Evolutionary conservation across 192 early-diverging fungal genomes (phyloP), one percentile per base, ranked within the genome.

Genomic region (Obelidium mucronatum): DNA sequence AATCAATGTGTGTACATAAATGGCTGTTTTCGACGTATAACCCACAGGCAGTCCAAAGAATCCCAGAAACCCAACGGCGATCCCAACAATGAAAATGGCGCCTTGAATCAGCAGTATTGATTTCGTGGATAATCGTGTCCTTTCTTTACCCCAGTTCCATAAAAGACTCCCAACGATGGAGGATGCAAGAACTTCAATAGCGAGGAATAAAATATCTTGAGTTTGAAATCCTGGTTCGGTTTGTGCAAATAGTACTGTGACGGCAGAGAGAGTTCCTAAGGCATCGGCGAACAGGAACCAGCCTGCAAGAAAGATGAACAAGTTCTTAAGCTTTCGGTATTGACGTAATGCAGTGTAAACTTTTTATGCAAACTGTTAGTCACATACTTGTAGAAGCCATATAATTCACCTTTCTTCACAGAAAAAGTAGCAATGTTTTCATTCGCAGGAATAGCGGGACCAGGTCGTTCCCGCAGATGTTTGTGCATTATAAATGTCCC

Each of bases 21-120:
- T 72, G 77, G 93, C 92, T 51, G 37, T 63, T 54, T 64, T 73
- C 59, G 79, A 70, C 33, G 80, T 78, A 2, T 91, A 68, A 17
- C 92, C 92, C 68, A 91, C 82, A 8, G 77, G 33, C n/a, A 40
- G 40, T 26, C 68, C 77, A 5, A 86, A 82, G 60, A 91, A 89
- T 6, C 90, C 91, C 34, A 94, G 75, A 3, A 89, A 78, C 37
- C 88, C 90, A 63, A 87, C 93, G 24, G 90, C 58, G 13, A 88
- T 83, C n/a, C 92, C 73, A 13, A 91, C 22, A 0, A 71, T 77
- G 73, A 85, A 87, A 28, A 89, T 44, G 8, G 34, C 15, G 15
- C 76, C 77, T 69, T 89, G 87, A 6, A 86, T 75, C 34, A 93
- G 63, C 1, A 94, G 65, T 24, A 85, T 86, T 5, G 74, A 78